These are phyloP conservation scores for Cytospora mali DNA, from an alignment of 2,329 filamentous ascomycete genomes.

Conservation along the genomic window DNA sequence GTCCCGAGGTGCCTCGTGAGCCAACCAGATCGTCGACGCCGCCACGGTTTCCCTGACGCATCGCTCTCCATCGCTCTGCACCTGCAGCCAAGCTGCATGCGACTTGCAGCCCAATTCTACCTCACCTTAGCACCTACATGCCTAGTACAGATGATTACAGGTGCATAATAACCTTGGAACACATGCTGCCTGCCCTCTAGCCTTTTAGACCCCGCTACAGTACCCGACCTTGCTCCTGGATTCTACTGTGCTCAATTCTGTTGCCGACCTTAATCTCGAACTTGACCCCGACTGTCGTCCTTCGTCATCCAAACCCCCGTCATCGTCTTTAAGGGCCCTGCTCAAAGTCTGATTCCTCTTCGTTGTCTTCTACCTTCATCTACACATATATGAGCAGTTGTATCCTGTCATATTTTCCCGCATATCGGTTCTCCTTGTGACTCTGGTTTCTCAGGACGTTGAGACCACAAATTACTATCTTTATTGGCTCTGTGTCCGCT, in stretches of 20 bases:
- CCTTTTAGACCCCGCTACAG: slow-evolving; percentile 19
- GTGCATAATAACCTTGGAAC: slow-evolving; percentile 15
- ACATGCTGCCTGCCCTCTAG: slow-evolving; percentile 25
- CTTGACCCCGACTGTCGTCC: slow-evolving; percentile 11
- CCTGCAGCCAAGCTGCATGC: slow-evolving; percentile 26
- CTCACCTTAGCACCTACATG: slow-evolving; percentile 20
- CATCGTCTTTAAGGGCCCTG: slow-evolving; percentile 8
- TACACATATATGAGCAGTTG: slow-evolving; percentile 3
- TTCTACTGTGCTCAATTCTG: slow-evolving; percentile 10
- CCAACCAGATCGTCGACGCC: slow-evolving; percentile 27
- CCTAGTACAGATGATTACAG: slow-evolving; percentile 21
- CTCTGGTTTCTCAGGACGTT: slow-evolving; percentile 9
- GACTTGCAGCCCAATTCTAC: slow-evolving; percentile 26
- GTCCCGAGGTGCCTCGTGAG: slow-evolving; percentile 25
- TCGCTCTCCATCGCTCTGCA: slow-evolving; percentile 13
- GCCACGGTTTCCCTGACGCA: slow-evolving; percentile 13
- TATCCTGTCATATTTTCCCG: slow-evolving; percentile 8
- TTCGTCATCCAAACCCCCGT: slow-evolving; percentile 11
- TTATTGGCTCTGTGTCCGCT: slow-evolving; percentile 25
- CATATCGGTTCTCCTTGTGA: slow-evolving; percentile 1
- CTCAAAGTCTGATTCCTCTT: background rate
- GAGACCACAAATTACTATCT: slow-evolving; percentile 16
- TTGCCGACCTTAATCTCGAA: slow-evolving; percentile 17
- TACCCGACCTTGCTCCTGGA: slow-evolving; percentile 17
- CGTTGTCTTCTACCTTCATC: background rate